Evolutionary conservation across 2,329 filamentous ascomycete species (phyloP).

Genomic region (Cytospora schulzeri): DNA sequence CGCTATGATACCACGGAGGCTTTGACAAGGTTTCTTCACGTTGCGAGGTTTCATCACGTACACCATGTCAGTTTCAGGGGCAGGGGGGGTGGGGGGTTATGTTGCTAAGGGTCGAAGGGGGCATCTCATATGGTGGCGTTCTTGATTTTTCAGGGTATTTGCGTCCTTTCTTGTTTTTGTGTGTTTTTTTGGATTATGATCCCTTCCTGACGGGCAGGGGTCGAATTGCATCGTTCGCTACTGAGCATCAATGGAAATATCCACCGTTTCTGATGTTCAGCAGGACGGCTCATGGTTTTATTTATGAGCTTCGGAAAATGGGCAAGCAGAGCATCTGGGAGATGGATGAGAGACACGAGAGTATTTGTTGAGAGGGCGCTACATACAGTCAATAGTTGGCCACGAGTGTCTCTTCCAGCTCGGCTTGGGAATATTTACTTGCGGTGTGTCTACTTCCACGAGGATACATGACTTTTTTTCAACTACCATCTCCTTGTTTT

Average conservation of each 20-base stretch:
- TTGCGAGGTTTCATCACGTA: conserved; percentile 5
- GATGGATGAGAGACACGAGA: not conserved
- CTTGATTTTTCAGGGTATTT: conserved; percentile 17
- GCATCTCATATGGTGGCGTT: conserved; percentile 25
- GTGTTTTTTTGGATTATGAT: conserved; percentile 1
- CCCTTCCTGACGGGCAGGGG: conserved; percentile 2
- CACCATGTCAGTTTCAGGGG: conserved; percentile 23
- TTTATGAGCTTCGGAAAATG: conserved; percentile 5
- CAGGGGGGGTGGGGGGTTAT: conserved; percentile 12
- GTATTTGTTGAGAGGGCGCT: not conserved
- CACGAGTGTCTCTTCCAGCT: conserved; percentile 3
- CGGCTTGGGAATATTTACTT: conserved; percentile 12
- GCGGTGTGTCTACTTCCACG: conserved; percentile 14
- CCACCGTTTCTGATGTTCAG: not conserved
- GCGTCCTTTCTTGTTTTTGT: conserved; percentile 7
- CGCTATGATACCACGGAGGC: conserved; percentile 29
- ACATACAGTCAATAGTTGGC: conserved; percentile 2
- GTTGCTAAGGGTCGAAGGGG: conserved; percentile 17
- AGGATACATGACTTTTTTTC: conserved; percentile 5
- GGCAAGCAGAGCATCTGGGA: conserved; percentile 6
- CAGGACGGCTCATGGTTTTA: not conserved
- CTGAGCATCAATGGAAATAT: conserved; percentile 8
- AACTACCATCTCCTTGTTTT: conserved; percentile 2
- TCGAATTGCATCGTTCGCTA: conserved; percentile 21
- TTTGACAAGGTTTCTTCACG: conserved; percentile 25